Conservation (phyloP, 164 flowering plant species). For the Vitis vinifera region DNA sequence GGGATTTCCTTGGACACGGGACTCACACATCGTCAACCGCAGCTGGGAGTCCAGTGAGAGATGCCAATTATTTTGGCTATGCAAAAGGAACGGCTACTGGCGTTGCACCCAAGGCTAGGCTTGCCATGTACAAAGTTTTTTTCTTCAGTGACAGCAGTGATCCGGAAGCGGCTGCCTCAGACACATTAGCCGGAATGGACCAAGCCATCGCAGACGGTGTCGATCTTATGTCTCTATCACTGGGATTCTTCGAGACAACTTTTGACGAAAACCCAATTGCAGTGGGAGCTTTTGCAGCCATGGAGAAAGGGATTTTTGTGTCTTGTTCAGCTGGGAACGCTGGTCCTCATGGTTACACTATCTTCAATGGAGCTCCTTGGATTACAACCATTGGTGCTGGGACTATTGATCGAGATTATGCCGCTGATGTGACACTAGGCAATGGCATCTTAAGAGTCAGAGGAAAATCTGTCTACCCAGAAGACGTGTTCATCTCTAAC, state of each 20-base stretch:
- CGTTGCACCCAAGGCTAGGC: too few species aligned
- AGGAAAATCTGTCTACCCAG: constrained; percentile 38
- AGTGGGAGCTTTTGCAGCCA: constrained; percentile 44
- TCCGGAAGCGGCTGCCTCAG: constrained; percentile 20
- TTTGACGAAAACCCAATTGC: constrained; percentile 31
- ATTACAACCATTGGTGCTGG: constrained; percentile 44
- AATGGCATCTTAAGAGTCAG: constrained; percentile 14
- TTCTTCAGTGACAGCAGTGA: too few species aligned
- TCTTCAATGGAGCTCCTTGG: constrained; percentile 48
- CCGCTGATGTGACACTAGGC: constrained; percentile 24
- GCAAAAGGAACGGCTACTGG: too few species aligned
- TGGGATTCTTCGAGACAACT: constrained; percentile 26
- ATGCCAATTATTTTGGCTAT: too few species aligned
- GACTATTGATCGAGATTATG: constrained; percentile 25
- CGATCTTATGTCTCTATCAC: constrained; percentile 42
- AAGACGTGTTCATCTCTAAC: constrained; percentile 21
- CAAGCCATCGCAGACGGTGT: constrained; percentile 48
- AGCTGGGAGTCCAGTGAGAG: too few species aligned
- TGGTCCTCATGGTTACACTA: constrained; percentile 24
- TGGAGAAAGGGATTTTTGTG: constrained; percentile 44
- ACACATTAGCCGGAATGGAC: constrained; percentile 43
- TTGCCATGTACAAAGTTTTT: too few species aligned
- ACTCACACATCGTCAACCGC: too few species aligned
- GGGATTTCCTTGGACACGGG: too few species aligned
- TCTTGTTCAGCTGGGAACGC: constrained; percentile 41